Conservation (phyloP, 768 basidiomycete species). For the Epithele typhae region DNA sequence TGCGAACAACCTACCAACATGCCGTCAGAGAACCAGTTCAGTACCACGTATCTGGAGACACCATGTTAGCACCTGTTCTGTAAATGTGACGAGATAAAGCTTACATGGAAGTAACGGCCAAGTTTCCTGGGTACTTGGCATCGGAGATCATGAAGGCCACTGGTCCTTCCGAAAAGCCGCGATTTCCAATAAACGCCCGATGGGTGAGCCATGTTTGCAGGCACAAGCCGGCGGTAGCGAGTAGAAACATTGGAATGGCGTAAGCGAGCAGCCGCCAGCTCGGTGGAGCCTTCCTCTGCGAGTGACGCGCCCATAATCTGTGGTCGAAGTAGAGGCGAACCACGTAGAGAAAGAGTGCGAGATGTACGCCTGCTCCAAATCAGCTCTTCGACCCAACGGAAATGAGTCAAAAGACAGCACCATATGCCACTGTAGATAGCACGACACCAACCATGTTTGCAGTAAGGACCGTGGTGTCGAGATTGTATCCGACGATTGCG, state of each 20-base stretch:
- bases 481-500: background rate
- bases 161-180: conserved; percentile 18
- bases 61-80: too few species aligned
- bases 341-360: conserved; percentile 12
- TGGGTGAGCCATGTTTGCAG: conserved; percentile 21
- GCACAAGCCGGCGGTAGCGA: conserved; percentile 16
- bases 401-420: conserved; percentile 9
- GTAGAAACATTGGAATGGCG: conserved; percentile 10
- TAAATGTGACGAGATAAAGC: too few species aligned
- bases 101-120: conserved; percentile 22
- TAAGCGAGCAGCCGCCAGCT: background rate
- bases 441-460: conserved; percentile 21
- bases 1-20: conserved; percentile 16
- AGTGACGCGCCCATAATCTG: background rate
- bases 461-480: background rate
- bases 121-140: conserved; percentile 12
- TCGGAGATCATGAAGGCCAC: conserved; percentile 19
- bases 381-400: background rate
- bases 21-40: conserved; percentile 28
- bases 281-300: too few species aligned
- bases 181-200: conserved; percentile 22
- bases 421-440: conserved; percentile 22
- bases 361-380: conserved; percentile 12
- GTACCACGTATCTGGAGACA: conserved; percentile 23
- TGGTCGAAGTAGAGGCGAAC: background rate